Evolutionary conservation across 129 eudicot genomes (phyloP).

Genomic region (Cynara cardunculus): DNA sequence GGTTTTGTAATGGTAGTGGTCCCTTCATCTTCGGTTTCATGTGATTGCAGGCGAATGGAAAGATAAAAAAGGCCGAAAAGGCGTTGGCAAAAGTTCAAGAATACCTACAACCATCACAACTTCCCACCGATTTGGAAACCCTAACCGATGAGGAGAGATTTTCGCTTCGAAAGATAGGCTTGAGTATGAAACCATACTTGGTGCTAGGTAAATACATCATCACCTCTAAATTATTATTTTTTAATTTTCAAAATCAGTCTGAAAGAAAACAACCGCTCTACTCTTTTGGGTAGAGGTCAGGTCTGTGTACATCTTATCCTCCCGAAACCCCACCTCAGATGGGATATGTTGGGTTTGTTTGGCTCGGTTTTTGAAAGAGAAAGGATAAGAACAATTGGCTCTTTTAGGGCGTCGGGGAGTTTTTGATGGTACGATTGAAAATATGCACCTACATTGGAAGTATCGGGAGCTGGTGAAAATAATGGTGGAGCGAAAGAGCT

Average conservation of each 20-base stretch:
- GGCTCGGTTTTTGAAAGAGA: not conserved
- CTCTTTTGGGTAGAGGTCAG: not conserved
- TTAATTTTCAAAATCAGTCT: not conserved
- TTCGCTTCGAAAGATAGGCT: conserved; percentile 81
- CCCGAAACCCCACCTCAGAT: not conserved
- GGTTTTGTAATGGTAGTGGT: not conserved
- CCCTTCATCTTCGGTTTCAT: not conserved
- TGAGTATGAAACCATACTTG: conserved; percentile 92
- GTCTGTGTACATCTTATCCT: not conserved
- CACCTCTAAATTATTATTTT: not conserved
- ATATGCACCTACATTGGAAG: conserved; percentile 97
- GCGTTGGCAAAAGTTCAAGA: conserved; percentile 65
- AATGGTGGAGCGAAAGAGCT: conserved; percentile 60
- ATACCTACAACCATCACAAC: conserved; percentile 55
- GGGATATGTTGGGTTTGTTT: not conserved
- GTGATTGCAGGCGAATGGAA: conserved; percentile 64
- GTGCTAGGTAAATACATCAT: conserved; percentile 55
- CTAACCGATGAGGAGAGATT: conserved; percentile 84
- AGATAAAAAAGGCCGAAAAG: conserved; percentile 67
- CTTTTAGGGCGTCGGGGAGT: conserved; percentile 74
- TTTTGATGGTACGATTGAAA: conserved; percentile 91
- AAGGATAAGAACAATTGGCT: not conserved
- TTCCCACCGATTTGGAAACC: conserved; percentile 79
- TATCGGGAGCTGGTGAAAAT: conserved; percentile 88
- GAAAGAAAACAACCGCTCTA: not conserved